These are phyloP conservation scores for Melampsora americana DNA, from an alignment of 1,284 basidiomycete species.

Conservation along the genomic window DNA sequence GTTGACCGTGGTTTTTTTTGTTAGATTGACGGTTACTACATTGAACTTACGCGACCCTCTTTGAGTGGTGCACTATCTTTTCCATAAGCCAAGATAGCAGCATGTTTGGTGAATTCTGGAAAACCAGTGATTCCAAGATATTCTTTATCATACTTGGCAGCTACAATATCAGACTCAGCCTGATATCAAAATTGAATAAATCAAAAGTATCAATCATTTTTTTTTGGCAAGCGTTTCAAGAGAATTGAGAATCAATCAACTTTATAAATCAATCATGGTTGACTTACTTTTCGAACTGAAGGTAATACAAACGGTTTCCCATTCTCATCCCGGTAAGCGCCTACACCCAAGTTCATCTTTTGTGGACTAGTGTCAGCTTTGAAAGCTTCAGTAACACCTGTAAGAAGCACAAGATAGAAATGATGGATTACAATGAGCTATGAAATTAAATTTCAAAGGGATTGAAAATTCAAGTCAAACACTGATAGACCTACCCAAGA, in stretches of 20 bases:
- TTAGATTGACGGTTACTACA: background rate
- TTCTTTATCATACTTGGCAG: constrained; percentile 83
- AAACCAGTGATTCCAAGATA: constrained; percentile 96
- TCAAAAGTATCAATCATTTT: constrained; percentile 9
- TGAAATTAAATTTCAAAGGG: background rate
- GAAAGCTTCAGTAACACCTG: constrained; percentile 87
- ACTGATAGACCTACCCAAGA: constrained; percentile 66
- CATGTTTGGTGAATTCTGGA: constrained; percentile 79
- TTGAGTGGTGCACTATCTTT: constrained; percentile 71
- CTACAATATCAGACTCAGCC: constrained; percentile 75
- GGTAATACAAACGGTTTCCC: constrained; percentile 94
- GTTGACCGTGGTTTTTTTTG: background rate
- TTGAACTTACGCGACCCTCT: constrained; percentile 68
- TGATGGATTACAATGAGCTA: constrained; percentile 12
- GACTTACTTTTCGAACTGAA: constrained; percentile 75
- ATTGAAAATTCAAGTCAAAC: background rate
- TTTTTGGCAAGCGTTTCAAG: background rate
- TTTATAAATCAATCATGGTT: too few species aligned
- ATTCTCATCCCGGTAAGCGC: constrained; percentile 79
- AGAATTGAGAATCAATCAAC: constrained; percentile 14
- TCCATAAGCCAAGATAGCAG: constrained; percentile 89
- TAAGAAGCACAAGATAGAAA: background rate
- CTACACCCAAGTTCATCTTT: constrained; percentile 95
- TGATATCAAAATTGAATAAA: constrained; percentile 52
- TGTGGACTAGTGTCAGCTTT: constrained; percentile 83